Percentiles rank a stretch among this genome's conserved stretches.
phyloP scores from a whole-genome alignment of 2,329 filamentous ascomycete species.

The Pseudocercospora fijiensis region DNA sequence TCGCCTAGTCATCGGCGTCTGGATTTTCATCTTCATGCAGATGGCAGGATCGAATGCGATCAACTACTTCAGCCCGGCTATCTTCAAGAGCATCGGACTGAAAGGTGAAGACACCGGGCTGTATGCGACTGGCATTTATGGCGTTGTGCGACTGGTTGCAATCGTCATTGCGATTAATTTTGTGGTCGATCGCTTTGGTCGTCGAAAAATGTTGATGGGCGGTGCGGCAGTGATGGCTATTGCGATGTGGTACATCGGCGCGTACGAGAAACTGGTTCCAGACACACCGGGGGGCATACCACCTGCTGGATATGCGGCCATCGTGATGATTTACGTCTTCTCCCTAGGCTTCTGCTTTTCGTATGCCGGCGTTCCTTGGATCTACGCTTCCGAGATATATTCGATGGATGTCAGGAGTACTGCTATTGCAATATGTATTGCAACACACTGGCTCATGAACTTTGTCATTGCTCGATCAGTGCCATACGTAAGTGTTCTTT shows the following conservation, averaged over 20 bases:
- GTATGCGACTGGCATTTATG: conserved; percentile 72
- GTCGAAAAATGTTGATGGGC: conserved; percentile 54
- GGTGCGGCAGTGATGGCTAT: conserved; percentile 53
- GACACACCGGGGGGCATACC: conserved; percentile 49
- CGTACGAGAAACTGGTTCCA: conserved; percentile 64
- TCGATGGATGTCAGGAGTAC: conserved; percentile 62
- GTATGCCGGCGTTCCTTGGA: conserved; percentile 23
- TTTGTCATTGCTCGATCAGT: conserved; percentile 24
- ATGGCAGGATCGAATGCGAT: conserved; percentile 49
- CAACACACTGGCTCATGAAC: conserved; percentile 28
- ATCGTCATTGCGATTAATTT: conserved; percentile 67
- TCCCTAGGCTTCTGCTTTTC: conserved; percentile 41
- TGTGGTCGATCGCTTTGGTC: conserved; percentile 67
- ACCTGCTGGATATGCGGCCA: conserved; percentile 62
- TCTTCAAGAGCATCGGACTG: conserved; percentile 66
- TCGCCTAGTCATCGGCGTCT: conserved; percentile 11
- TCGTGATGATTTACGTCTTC: conserved; percentile 70
- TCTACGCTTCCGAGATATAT: conserved; percentile 64
- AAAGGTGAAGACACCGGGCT: conserved; percentile 57
- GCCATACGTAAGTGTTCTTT: conserved; percentile 17
- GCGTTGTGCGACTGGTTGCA: conserved; percentile 65
- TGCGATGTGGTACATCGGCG: conserved; percentile 67
- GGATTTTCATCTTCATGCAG: conserved; percentile 26
- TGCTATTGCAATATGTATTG: conserved; percentile 24
- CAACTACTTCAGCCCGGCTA: conserved; percentile 63